Conservation (phyloP, 2,329 filamentous ascomycete genomes). For the Pseudocercospora fijiensis region DNA sequence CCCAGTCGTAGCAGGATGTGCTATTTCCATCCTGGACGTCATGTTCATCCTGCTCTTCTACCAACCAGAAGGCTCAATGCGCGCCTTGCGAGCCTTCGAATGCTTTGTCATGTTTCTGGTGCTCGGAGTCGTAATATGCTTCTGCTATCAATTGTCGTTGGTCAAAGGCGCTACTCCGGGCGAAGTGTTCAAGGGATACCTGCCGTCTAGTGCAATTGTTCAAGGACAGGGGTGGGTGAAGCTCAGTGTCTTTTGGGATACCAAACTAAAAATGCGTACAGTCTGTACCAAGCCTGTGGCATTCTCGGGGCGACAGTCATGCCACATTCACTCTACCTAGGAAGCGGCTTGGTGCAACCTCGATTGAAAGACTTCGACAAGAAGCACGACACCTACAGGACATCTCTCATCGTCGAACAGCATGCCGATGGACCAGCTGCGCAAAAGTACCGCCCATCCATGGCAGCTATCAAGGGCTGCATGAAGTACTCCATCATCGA, state of each 20-base stretch:
- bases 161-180: conserved; percentile 57
- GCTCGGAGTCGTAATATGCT: conserved; percentile 67
- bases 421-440: conserved; percentile 27
- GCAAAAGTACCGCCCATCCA: conserved; percentile 41
- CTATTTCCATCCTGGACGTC: conserved; percentile 67
- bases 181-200: conserved; percentile 63
- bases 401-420: conserved; percentile 23
- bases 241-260: neutral
- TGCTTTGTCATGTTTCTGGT: conserved; percentile 63
- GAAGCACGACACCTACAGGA: conserved; percentile 55
- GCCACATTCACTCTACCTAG: conserved; percentile 68
- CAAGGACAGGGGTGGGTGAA: conserved; percentile 53
- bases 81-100: conserved; percentile 62
- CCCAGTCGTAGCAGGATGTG: conserved; percentile 66
- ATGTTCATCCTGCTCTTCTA: conserved; percentile 68
- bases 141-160: conserved; percentile 66
- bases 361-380: conserved; percentile 64
- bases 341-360: conserved; percentile 67
- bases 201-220: conserved; percentile 61
- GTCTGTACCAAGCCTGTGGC: conserved; percentile 68
- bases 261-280: conserved; percentile 23
- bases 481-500: conserved; percentile 45
- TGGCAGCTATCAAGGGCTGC: conserved; percentile 42
- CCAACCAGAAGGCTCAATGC: conserved; percentile 57
- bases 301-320: conserved; percentile 76